Evolutionary conservation across 2,329 filamentous ascomycete genomes (phyloP).

Genomic region (Cladosporium sphaerospermum): DNA sequence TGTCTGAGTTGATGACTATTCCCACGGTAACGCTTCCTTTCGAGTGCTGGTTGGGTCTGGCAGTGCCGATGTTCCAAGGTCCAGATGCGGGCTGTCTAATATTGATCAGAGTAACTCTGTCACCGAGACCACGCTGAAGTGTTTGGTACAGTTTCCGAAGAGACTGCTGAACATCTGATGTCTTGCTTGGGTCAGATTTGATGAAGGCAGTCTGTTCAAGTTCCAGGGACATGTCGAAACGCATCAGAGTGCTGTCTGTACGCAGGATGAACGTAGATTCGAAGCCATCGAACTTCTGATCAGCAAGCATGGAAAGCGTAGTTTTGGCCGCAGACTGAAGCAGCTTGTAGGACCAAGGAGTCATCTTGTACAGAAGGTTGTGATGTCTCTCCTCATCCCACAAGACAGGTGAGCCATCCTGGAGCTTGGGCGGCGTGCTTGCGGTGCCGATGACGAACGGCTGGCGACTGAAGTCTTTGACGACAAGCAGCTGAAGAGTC

Average conservation of each 20-base stretch:
- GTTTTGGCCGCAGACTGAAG: conserved; percentile 68
- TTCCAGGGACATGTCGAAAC: conserved; percentile 50
- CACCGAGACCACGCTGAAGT: conserved; percentile 65
- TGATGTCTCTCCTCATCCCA: conserved; percentile 69
- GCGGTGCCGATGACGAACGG: conserved; percentile 42
- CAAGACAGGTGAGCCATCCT: conserved; percentile 57
- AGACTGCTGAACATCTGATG: conserved; percentile 24
- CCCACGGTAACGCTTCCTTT: conserved; percentile 52
- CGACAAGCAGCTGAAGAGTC: conserved; percentile 76
- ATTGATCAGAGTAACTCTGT: conserved; percentile 65
- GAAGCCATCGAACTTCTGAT: conserved; percentile 72
- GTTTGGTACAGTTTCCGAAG: conserved; percentile 54
- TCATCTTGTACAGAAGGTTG: conserved; percentile 90
- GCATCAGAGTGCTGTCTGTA: conserved; percentile 44
- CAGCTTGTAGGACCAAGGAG: conserved; percentile 68
- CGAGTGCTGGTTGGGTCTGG: conserved; percentile 15
- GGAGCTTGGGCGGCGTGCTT: conserved; percentile 28
- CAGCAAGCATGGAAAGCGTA: conserved; percentile 68
- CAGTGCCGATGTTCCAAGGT: conserved; percentile 33
- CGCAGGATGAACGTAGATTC: conserved; percentile 72
- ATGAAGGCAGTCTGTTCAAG: conserved; percentile 32
- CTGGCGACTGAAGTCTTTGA: conserved; percentile 63
- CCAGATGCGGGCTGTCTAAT: conserved; percentile 17
- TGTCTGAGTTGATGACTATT: conserved; percentile 65
- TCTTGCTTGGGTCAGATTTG: conserved; percentile 17